These are phyloP conservation scores for Hypoxylon sp. DNA, from an alignment of 2,329 filamentous ascomycete species.

Conservation along the genomic window DNA sequence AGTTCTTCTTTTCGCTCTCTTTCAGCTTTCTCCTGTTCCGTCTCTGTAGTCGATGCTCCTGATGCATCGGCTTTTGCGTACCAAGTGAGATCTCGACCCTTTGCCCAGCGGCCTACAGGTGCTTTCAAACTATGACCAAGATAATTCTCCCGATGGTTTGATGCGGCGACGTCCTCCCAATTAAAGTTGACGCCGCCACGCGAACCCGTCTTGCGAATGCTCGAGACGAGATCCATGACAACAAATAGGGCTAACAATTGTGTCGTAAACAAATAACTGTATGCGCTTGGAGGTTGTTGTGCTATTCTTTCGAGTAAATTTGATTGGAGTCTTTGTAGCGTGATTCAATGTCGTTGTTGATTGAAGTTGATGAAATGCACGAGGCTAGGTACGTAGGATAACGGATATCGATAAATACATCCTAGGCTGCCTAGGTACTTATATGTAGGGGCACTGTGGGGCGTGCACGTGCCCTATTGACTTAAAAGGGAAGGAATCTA, in stretches of 20 bases:
- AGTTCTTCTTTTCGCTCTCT: constrained; percentile 82
- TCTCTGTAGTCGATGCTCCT: constrained; percentile 67
- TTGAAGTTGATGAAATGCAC: constrained; percentile 10
- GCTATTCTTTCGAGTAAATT: background rate
- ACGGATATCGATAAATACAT: background rate
- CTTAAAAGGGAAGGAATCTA: no score
- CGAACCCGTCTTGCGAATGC: constrained; percentile 90
- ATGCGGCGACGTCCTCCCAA: constrained; percentile 94
- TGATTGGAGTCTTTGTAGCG: background rate
- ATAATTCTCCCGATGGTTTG: constrained; percentile 88
- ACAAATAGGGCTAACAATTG: background rate
- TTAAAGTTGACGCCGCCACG: constrained; percentile 95
- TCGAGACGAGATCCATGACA: constrained; percentile 91
- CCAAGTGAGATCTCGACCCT: constrained; percentile 77
- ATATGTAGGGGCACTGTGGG: no score
- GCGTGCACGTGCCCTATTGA: no score
- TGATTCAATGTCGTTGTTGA: constrained; percentile 2
- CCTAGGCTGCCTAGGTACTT: background rate
- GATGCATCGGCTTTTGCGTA: constrained; percentile 72
- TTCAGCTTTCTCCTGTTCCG: constrained; percentile 70
- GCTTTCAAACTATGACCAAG: constrained; percentile 94
- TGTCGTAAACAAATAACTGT: background rate
- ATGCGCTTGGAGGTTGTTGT: background rate
- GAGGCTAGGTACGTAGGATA: background rate
- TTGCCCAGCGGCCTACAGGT: constrained; percentile 92